Evolutionary conservation across 2,329 filamentous ascomycete genomes (phyloP).

Genomic region (Hortaea sp.): DNA sequence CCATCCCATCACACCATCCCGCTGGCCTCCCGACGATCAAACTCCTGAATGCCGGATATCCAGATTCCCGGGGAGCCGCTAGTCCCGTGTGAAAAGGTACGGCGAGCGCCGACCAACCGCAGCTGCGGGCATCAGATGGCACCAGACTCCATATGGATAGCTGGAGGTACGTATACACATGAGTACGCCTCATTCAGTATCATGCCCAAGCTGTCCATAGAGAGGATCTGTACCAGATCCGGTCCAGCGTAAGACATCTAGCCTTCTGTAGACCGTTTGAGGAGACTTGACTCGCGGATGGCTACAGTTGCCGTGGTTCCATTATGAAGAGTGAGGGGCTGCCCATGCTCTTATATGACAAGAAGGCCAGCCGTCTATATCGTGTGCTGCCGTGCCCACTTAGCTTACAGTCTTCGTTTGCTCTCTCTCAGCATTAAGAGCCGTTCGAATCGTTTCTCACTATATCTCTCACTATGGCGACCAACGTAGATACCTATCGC

Average conservation of each 20-base stretch:
- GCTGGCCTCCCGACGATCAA: background rate
- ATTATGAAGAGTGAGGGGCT: constrained; percentile 2
- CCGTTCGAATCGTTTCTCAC: background rate
- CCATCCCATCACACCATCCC: background rate
- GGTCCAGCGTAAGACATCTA: background rate
- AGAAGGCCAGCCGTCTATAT: constrained; percentile 1
- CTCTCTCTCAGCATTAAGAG: background rate
- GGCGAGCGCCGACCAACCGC: constrained; percentile 13
- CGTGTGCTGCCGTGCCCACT: background rate
- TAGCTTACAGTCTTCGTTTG: background rate
- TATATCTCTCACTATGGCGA: constrained; percentile 1
- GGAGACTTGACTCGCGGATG: constrained; percentile 4
- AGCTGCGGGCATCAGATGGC: constrained; percentile 9
- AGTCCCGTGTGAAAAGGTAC: constrained; percentile 5
- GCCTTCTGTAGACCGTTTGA: background rate
- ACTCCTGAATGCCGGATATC: constrained; percentile 4
- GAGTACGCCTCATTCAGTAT: too few relatives aligned
- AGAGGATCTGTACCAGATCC: background rate
- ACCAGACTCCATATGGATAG: constrained; percentile 15
- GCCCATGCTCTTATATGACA: constrained; percentile 3
- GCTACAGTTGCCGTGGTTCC: too few relatives aligned
- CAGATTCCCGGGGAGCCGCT: constrained; percentile 8
- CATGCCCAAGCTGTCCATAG: too few relatives aligned
- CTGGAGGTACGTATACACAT: constrained; percentile 2
- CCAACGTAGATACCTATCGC: constrained; percentile 5